Evolutionary conservation across 2,329 filamentous ascomycete species (phyloP).

Genomic region (Talaromyces verruculosus): DNA sequence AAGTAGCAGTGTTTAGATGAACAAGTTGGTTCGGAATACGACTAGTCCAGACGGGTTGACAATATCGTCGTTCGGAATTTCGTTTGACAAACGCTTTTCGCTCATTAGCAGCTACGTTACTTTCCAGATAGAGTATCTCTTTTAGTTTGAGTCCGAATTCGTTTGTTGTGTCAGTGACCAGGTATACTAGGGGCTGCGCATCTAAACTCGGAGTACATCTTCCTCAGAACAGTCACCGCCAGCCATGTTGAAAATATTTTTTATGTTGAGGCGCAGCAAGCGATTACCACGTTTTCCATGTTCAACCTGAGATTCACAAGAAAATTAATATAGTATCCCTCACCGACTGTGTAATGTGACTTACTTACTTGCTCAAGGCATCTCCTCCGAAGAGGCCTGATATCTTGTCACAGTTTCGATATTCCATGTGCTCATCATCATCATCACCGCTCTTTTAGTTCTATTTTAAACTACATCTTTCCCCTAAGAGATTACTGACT

Average conservation of each 20-base stretch:
- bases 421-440: neutral
- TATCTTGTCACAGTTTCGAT: neutral
- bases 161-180: too few species aligned
- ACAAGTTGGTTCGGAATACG: neutral
- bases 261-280: neutral
- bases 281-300: neutral
- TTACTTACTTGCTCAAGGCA: neutral
- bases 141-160: neutral
- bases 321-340: neutral
- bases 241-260: neutral
- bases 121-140: neutral
- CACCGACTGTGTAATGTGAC: neutral
- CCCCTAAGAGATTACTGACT: neutral
- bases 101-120: neutral
- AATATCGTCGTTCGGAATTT: neutral
- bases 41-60: neutral
- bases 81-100: conserved; percentile 3
- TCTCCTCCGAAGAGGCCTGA: neutral
- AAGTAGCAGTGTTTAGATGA: neutral
- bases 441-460: conserved; percentile 17
- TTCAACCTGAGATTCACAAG: neutral
- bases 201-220: neutral
- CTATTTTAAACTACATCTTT: neutral
- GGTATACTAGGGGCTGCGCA: neutral
- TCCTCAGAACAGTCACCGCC: neutral